A percentile compares a stretch with the other conserved stretches of the same genome.
phyloP scores from a whole-genome alignment of 257 asterid species.

The Scutellaria minor region DNA sequence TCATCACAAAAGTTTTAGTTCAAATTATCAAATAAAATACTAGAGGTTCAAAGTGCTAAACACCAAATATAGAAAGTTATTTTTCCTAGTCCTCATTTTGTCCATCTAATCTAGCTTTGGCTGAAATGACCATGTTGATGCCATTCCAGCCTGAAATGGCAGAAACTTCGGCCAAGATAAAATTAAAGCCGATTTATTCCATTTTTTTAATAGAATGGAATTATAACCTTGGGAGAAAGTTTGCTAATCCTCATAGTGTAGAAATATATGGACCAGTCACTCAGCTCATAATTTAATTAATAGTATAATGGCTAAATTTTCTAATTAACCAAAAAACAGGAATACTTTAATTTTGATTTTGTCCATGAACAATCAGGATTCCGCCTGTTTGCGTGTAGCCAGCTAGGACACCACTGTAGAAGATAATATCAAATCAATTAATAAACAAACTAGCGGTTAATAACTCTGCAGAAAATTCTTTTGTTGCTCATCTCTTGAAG shows the following conservation, averaged over 20 bases:
- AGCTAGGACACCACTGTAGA: not conserved
- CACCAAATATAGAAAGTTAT: too few relatives aligned
- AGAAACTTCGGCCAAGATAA: too few relatives aligned
- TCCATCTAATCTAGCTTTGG: too few relatives aligned
- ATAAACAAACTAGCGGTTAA: not conserved
- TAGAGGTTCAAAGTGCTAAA: too few relatives aligned
- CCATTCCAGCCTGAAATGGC: too few relatives aligned
- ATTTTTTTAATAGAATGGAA: too few relatives aligned
- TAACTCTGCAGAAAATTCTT: too few relatives aligned
- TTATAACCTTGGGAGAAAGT: not conserved
- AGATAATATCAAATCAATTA: not conserved
- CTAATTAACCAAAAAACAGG: not conserved
- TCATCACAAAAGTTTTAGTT: too few relatives aligned
- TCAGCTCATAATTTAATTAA: conserved; percentile 18
- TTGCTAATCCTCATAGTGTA: conserved; percentile 3
- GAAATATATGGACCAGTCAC: conserved; percentile 10
- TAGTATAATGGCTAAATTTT: conserved; percentile 1
- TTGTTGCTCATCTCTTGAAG: not conserved
- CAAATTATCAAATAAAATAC: too few relatives aligned
- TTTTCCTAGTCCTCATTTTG: too few relatives aligned
- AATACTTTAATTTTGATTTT: conserved; percentile 1
- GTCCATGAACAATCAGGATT: conserved; percentile 16
- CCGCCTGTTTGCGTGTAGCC: not conserved
- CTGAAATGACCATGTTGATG: too few relatives aligned
- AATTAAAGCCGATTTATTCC: too few relatives aligned